Conservation (phyloP, 2,329 filamentous ascomycete species). For the Penicillium sp. region DNA sequence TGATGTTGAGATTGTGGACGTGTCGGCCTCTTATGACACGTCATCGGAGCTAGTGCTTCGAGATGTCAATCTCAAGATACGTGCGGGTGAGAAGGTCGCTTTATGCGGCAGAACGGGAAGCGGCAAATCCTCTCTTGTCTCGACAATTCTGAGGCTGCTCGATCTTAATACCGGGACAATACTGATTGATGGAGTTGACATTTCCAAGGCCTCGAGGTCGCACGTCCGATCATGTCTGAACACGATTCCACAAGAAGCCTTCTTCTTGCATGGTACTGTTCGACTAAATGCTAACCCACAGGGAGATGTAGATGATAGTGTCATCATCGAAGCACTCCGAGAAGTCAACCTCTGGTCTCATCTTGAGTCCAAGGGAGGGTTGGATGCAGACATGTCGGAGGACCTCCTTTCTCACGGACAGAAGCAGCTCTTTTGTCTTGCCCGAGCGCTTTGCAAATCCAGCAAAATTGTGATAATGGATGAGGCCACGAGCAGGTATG, state of each 20-base stretch:
- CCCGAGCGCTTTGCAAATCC: constrained; percentile 47
- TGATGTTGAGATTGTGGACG: constrained; percentile 39
- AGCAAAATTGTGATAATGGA: constrained; percentile 33
- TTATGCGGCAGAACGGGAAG: constrained; percentile 37
- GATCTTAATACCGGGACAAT: constrained; percentile 33
- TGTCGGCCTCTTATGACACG: constrained; percentile 43
- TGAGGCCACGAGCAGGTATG: constrained; percentile 20
- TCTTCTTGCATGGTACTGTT: constrained; percentile 29
- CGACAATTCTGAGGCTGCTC: constrained; percentile 32
- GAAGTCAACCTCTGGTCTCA: constrained; percentile 33
- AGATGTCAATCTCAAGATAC: constrained; percentile 26
- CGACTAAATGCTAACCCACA: constrained; percentile 23
- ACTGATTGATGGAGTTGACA: constrained; percentile 32
- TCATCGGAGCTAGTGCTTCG: constrained; percentile 21
- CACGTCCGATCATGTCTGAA: constrained; percentile 30
- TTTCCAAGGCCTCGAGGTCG: constrained; percentile 25
- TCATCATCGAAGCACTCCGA: constrained; percentile 29
- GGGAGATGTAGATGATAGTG: constrained; percentile 17
- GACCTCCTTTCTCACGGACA: constrained; percentile 51
- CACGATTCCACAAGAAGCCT: constrained; percentile 36
- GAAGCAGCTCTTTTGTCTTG: constrained; percentile 56
- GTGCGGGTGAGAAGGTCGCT: constrained; percentile 33
- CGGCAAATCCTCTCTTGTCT: constrained; percentile 35
- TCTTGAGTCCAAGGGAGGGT: constrained; percentile 32
- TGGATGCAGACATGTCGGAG: constrained; percentile 40